These are phyloP conservation scores for Diaporthe sp. DNA, from an alignment of 2,329 filamentous ascomycete species.

Conservation along the genomic window DNA sequence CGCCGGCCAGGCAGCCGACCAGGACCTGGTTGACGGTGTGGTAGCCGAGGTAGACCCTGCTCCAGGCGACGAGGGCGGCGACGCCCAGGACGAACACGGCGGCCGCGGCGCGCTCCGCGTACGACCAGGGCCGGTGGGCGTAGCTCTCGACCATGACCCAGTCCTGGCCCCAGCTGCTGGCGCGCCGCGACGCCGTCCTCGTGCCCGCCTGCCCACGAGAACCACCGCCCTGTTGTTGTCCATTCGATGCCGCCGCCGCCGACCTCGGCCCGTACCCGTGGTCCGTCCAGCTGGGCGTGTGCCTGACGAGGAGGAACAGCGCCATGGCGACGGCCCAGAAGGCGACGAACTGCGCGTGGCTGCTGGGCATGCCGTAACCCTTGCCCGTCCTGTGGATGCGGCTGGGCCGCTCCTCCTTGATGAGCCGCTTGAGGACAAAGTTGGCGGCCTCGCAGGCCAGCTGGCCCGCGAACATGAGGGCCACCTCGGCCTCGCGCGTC, in stretches of 20 bases:
- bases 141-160: slow-evolving; percentile 48
- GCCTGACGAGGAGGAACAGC: slow-evolving; percentile 87
- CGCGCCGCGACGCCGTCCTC: background rate
- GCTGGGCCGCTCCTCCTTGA: slow-evolving; percentile 90
- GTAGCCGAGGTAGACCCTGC: slow-evolving; percentile 91
- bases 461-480: slow-evolving; percentile 92
- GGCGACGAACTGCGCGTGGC: slow-evolving; percentile 93
- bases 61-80: slow-evolving; percentile 81
- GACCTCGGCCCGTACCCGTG: slow-evolving; percentile 17
- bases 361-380: slow-evolving; percentile 96
- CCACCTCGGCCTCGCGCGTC: slow-evolving; percentile 89
- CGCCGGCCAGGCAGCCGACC: slow-evolving; percentile 81
- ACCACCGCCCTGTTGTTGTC: too few relatives aligned
- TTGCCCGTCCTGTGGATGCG: slow-evolving; percentile 87
- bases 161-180: slow-evolving; percentile 37
- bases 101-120: slow-evolving; percentile 70
- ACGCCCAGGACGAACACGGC: slow-evolving; percentile 70
- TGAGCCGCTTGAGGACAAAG: slow-evolving; percentile 88
- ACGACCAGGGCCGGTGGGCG: slow-evolving; percentile 69
- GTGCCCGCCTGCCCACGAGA: background rate
- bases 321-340: slow-evolving; percentile 90
- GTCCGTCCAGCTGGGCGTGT: slow-evolving; percentile 67
- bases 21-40: slow-evolving; percentile 90
- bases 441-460: slow-evolving; percentile 93
- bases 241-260: slow-evolving; percentile 18